phyloP scores from a whole-genome alignment of 164 flowering plant genomes.

The Magnolia sinica region DNA sequence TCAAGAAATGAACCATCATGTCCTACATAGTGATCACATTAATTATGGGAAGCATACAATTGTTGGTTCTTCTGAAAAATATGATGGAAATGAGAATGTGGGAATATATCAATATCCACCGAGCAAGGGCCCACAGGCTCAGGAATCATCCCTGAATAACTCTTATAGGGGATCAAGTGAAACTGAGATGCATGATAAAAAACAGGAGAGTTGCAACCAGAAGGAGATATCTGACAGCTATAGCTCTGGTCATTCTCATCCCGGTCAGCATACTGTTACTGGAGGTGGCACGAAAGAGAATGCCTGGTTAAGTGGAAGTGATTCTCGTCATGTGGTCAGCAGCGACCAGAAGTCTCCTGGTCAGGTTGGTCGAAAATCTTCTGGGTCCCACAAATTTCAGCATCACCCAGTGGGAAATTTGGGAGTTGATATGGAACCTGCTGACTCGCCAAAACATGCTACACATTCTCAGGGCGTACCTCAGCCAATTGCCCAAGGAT shows the following conservation, averaged over 20 bases:
- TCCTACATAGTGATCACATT: slow-evolving; percentile 17
- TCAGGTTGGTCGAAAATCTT: slow-evolving; percentile 32
- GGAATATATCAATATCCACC: slow-evolving; percentile 23
- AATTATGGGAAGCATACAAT: slow-evolving; percentile 25
- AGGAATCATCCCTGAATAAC: slow-evolving; percentile 17
- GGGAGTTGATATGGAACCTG: slow-evolving; percentile 45
- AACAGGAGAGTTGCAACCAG: slow-evolving; percentile 21
- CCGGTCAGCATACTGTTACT: slow-evolving; percentile 15
- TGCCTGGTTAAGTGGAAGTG: slow-evolving; percentile 31
- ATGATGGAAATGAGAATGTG: slow-evolving; percentile 25
- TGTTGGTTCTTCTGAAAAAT: slow-evolving; percentile 20
- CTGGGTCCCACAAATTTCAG: slow-evolving; percentile 56
- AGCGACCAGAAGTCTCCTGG: slow-evolving; percentile 41
- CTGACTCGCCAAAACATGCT: slow-evolving; percentile 29
- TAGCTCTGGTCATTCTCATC: slow-evolving; percentile 32
- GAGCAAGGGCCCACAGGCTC: slow-evolving; percentile 12
- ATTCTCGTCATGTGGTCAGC: slow-evolving; percentile 26
- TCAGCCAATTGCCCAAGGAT: slow-evolving; percentile 36
- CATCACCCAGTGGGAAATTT: slow-evolving; percentile 90
- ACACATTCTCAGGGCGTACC: slow-evolving; percentile 28
- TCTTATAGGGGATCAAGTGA: slow-evolving; percentile 30
- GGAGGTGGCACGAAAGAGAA: slow-evolving; percentile 32
- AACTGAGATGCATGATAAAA: slow-evolving; percentile 29
- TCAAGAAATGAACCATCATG: slow-evolving; percentile 30
- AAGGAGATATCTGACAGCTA: slow-evolving; percentile 37